Evolutionary conservation across 2,329 filamentous ascomycete genomes (phyloP).

Genomic region (Fusarium tanahbumbuense): DNA sequence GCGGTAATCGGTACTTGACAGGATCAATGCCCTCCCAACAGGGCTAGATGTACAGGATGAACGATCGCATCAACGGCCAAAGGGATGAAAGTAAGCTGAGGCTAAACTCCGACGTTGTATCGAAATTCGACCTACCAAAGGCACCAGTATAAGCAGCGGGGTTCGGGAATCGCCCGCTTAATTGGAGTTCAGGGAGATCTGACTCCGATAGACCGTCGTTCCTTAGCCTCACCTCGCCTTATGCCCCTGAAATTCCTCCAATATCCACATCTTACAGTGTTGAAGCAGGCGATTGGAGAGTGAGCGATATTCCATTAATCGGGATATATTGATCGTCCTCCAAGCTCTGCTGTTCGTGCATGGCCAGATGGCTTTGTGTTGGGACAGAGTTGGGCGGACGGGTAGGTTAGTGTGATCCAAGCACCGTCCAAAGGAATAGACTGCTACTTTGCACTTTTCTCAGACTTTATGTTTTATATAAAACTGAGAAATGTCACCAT

Average conservation of each 20-base stretch:
- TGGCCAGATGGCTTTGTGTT: background rate
- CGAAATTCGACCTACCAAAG: no score
- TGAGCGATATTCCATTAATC: background rate
- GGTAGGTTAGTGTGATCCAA: background rate
- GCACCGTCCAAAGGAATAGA: background rate
- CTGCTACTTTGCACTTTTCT: accelerated
- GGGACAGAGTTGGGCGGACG: no score
- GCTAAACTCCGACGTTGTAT: no score
- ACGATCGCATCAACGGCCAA: background rate
- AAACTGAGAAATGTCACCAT: no score
- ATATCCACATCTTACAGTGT: background rate
- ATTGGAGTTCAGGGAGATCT: background rate
- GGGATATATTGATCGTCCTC: background rate
- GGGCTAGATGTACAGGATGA: background rate
- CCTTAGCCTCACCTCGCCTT: background rate
- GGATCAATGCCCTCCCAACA: no score
- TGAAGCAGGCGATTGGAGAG: background rate
- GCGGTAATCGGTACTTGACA: background rate
- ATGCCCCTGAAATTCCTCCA: background rate
- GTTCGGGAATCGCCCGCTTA: background rate
- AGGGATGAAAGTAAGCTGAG: background rate
- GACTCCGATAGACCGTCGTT: background rate
- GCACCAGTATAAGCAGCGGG: background rate
- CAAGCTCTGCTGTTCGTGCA: background rate
- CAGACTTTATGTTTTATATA: no score